These are phyloP conservation scores for Astrothelium subdiscretum DNA, from an alignment of 495 filamentous ascomycete genomes.

Conservation along the genomic window DNA sequence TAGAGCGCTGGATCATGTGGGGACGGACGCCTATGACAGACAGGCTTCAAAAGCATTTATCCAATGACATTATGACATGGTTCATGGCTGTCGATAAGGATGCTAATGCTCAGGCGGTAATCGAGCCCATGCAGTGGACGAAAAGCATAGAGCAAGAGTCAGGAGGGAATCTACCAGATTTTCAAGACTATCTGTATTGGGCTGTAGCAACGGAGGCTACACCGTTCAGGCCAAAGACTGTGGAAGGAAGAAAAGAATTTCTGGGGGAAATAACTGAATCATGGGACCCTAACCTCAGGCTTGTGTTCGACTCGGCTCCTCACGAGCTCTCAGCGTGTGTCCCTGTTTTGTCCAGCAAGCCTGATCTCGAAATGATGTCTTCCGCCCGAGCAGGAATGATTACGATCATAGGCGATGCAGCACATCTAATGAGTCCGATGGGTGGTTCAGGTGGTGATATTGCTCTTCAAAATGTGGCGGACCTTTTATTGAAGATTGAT, in stretches of 20 bases:
- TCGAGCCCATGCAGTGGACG: neutral
- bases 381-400: conserved; percentile 12
- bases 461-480: conserved; percentile 3
- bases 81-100: neutral
- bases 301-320: conserved; percentile 21
- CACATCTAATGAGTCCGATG: conserved; percentile 22
- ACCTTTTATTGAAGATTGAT: conserved; percentile 1
- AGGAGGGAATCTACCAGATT: neutral
- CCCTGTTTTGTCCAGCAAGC: conserved; percentile 11
- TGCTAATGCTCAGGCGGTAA: neutral
- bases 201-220: neutral
- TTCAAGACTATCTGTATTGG: neutral
- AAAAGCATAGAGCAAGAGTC: neutral
- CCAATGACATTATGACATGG: neutral
- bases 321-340: conserved; percentile 11
- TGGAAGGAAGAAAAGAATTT: neutral
- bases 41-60: neutral
- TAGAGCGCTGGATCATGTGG: conserved; percentile 28
- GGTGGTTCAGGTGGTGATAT: conserved; percentile 6
- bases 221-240: neutral
- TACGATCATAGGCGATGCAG: conserved; percentile 24
- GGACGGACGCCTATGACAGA: neutral
- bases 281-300: conserved; percentile 27
- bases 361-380: neutral
- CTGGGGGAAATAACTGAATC: conserved; percentile 13